Evolutionary conservation across 192 early-diverging fungal species (phyloP).

Genomic region (Umbelopsis sp.): DNA sequence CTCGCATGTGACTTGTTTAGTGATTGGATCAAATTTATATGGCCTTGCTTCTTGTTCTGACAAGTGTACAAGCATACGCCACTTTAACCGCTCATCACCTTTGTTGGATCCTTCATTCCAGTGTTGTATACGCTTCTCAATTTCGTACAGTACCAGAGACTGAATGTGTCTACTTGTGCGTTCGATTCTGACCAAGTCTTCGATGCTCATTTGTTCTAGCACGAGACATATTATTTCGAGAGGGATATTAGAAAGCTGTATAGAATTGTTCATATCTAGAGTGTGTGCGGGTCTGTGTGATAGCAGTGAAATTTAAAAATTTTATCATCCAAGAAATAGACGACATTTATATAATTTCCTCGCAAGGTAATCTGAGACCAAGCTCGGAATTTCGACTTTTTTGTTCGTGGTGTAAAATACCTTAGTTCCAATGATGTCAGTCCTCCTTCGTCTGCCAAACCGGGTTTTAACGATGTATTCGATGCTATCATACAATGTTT

Average conservation of each 20-base stretch:
- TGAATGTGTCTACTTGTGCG: slow-evolving; percentile 20
- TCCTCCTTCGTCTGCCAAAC: neutral
- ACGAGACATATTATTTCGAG: slow-evolving; percentile 21
- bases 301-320: neutral
- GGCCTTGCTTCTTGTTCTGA: slow-evolving; percentile 25
- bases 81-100: slow-evolving; percentile 1
- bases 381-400: slow-evolving; percentile 2
- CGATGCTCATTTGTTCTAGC: slow-evolving; percentile 14
- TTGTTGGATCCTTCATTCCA: neutral
- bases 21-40: slow-evolving; percentile 27
- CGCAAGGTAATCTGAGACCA: neutral
- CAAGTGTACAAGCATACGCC: slow-evolving; percentile 25
- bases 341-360: neutral
- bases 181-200: slow-evolving; percentile 26
- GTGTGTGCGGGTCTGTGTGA: neutral
- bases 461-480: neutral
- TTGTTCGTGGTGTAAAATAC: neutral
- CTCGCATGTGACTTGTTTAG: slow-evolving; percentile 19
- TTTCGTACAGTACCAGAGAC: slow-evolving; percentile 20
- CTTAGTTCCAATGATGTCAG: neutral
- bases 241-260: slow-evolving; percentile 12
- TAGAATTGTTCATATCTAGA: neutral
- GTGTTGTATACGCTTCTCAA: slow-evolving; percentile 9
- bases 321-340: neutral
- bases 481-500: neutral